Evolutionary conservation across 352 stramenopile species (phyloP).

Genomic region (Elongisporangium anandrum): DNA sequence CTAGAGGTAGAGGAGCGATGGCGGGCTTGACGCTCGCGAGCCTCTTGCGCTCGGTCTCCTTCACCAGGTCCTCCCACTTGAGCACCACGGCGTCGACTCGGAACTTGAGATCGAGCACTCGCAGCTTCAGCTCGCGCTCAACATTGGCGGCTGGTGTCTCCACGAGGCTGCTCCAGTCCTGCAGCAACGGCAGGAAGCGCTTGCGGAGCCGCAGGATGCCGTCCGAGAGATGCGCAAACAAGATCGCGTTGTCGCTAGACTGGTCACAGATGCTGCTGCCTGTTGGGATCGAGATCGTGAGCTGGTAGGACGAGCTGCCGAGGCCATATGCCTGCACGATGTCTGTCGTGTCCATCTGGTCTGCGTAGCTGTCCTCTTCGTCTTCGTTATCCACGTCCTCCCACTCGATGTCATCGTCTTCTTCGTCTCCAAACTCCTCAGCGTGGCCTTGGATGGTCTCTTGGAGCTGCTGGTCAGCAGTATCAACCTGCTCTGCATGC

Average conservation of each 20-base stretch:
- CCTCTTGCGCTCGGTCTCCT: constrained; percentile 10
- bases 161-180: constrained; percentile 30
- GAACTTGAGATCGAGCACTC: background rate
- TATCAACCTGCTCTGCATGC: background rate
- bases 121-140: background rate
- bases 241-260: constrained; percentile 62
- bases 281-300: constrained; percentile 66
- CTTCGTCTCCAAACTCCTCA: background rate
- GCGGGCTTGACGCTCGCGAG: constrained; percentile 2
- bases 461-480: no score
- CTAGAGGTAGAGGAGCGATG: constrained; percentile 27
- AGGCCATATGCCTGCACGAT: constrained; percentile 76
- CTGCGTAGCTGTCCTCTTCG: constrained; percentile 4
- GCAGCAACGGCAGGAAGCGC: constrained; percentile 61
- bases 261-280: constrained; percentile 33
- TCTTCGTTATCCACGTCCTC: constrained; percentile 10
- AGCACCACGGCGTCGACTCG: constrained; percentile 7
- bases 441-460: background rate
- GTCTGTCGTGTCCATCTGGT: constrained; percentile 66
- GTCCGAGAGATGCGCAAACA: constrained; percentile 52
- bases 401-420: constrained; percentile 8
- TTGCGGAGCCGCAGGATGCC: constrained; percentile 58
- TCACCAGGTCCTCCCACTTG: constrained; percentile 38
- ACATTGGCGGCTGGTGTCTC: background rate
- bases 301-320: constrained; percentile 67